These are phyloP conservation scores for Coemansia sp. DNA, from an alignment of 192 early-diverging fungal genomes.

Conservation along the genomic window DNA sequence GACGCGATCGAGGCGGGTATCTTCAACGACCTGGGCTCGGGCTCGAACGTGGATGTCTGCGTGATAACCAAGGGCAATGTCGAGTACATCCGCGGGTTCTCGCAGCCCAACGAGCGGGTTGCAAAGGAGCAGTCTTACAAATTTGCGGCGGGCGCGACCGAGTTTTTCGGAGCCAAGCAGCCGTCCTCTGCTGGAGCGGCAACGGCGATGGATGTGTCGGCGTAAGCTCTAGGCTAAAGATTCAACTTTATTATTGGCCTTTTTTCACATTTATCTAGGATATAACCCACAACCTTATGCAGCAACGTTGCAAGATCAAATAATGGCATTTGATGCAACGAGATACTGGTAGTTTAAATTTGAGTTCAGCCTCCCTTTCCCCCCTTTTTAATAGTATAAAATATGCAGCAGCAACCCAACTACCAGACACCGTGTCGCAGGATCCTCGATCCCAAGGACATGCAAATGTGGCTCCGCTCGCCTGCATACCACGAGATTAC, in stretches of 20 bases:
- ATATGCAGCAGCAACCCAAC: too few species aligned
- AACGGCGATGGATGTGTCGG: slow-evolving; percentile 44
- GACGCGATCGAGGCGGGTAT: slow-evolving; percentile 97
- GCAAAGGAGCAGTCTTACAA: slow-evolving; percentile 84
- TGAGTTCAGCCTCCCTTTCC: too few species aligned
- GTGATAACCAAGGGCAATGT: slow-evolving; percentile 85
- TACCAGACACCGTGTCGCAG: slow-evolving; percentile 54
- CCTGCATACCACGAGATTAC: slow-evolving; percentile 68
- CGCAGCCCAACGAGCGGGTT: slow-evolving; percentile 84
- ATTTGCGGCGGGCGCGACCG: slow-evolving; percentile 51
- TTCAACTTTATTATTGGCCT: too few species aligned
- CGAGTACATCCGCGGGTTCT: slow-evolving; percentile 84
- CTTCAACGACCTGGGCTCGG: slow-evolving; percentile 98
- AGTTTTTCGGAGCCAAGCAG: slow-evolving; percentile 21
- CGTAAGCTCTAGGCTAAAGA: slow-evolving; percentile 10
- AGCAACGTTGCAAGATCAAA: background rate
- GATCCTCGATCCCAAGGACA: slow-evolving; percentile 59
- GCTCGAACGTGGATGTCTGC: slow-evolving; percentile 92
- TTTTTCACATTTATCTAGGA: too few species aligned
- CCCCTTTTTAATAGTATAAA: too few species aligned
- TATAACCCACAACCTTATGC: background rate
- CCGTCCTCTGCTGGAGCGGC: slow-evolving; percentile 10
- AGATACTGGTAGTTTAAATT: too few species aligned
- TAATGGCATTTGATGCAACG: too few species aligned
- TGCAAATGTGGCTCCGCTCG: slow-evolving; percentile 59